A percentile compares a stretch with the other conserved stretches of the same genome.
Evolutionary conservation across 768 basidiomycete species (phyloP).

Genomic region (Amanita pseudoporphyria): DNA sequence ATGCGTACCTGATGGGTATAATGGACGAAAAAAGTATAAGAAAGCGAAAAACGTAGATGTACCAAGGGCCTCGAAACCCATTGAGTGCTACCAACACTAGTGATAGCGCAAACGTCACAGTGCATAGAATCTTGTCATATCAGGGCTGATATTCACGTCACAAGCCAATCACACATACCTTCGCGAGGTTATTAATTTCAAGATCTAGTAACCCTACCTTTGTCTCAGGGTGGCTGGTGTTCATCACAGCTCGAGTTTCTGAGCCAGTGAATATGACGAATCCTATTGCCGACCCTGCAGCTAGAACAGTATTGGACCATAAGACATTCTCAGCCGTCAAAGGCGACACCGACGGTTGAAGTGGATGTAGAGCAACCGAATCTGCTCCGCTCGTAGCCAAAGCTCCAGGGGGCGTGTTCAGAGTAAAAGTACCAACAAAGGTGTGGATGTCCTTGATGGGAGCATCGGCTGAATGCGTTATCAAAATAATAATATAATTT

Average conservation of each 20-base stretch:
- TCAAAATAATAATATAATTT: background rate
- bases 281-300: slow-evolving; percentile 88
- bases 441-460: slow-evolving; percentile 96
- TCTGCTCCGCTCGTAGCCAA: slow-evolving; percentile 17
- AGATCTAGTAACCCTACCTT: slow-evolving; percentile 88
- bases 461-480: slow-evolving; percentile 62
- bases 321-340: slow-evolving; percentile 93
- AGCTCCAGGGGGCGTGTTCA: slow-evolving; percentile 37
- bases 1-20: slow-evolving; percentile 89
- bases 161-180: slow-evolving; percentile 50
- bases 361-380: slow-evolving; percentile 30
- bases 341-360: slow-evolving; percentile 57
- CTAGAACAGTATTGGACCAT: slow-evolving; percentile 97
- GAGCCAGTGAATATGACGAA: slow-evolving; percentile 91
- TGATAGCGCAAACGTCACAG: slow-evolving; percentile 88
- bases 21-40: slow-evolving; percentile 98
- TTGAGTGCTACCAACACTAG: slow-evolving; percentile 90
- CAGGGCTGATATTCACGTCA: background rate
- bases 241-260: slow-evolving; percentile 97
- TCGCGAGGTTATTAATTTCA: slow-evolving; percentile 93
- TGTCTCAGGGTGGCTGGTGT: slow-evolving; percentile 93
- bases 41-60: slow-evolving; percentile 93
- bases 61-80: slow-evolving; percentile 93
- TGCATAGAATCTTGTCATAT: slow-evolving; percentile 73
- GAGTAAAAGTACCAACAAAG: slow-evolving; percentile 88